A percentile compares a stretch with the other conserved stretches of the same genome.
phyloP scores from a whole-genome alignment of 768 basidiomycete species.

The Tephrocybe sp. region DNA sequence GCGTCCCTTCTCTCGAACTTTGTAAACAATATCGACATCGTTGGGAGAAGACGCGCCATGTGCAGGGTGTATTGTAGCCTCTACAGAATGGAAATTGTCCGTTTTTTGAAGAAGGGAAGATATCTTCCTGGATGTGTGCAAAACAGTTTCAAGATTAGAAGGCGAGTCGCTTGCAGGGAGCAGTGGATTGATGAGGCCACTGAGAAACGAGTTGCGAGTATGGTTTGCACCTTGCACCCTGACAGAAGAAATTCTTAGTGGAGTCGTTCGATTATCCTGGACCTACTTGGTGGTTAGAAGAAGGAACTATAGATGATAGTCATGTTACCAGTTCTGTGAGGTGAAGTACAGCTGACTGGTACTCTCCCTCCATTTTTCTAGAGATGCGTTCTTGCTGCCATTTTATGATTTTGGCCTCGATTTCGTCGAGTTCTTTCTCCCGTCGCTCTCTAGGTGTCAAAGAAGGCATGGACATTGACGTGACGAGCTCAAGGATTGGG shows the following conservation, averaged over 20 bases:
- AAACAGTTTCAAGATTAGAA: slow-evolving; percentile 57
- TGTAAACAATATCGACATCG: slow-evolving; percentile 81
- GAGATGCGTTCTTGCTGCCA: slow-evolving; percentile 78
- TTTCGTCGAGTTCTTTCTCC: slow-evolving; percentile 55
- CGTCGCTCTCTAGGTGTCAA: slow-evolving; percentile 51
- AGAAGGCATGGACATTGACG: slow-evolving; percentile 31
- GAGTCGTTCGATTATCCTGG: slow-evolving; percentile 60
- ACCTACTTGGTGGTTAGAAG: slow-evolving; percentile 40
- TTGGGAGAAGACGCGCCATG: slow-evolving; percentile 47
- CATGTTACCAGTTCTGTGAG: slow-evolving; percentile 44
- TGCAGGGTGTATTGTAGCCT: slow-evolving; percentile 60
- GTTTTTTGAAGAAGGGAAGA: slow-evolving; percentile 65
- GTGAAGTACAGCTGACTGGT: slow-evolving; percentile 64
- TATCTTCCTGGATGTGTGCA: slow-evolving; percentile 68
- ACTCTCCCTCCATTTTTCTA: slow-evolving; percentile 69
- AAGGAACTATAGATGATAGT: not conserved
- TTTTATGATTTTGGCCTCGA: slow-evolving; percentile 51
- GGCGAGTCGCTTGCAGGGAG: slow-evolving; percentile 21
- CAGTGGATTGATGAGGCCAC: slow-evolving; percentile 72
- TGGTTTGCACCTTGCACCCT: slow-evolving; percentile 74
- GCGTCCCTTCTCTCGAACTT: slow-evolving; percentile 71
- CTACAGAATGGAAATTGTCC: slow-evolving; percentile 72
- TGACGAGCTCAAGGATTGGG: too few relatives aligned
- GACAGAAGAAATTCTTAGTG: slow-evolving; percentile 69
- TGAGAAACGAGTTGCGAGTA: slow-evolving; percentile 80